phyloP scores from a whole-genome alignment of 306 rosid species.

The Cicer cuneatum region DNA sequence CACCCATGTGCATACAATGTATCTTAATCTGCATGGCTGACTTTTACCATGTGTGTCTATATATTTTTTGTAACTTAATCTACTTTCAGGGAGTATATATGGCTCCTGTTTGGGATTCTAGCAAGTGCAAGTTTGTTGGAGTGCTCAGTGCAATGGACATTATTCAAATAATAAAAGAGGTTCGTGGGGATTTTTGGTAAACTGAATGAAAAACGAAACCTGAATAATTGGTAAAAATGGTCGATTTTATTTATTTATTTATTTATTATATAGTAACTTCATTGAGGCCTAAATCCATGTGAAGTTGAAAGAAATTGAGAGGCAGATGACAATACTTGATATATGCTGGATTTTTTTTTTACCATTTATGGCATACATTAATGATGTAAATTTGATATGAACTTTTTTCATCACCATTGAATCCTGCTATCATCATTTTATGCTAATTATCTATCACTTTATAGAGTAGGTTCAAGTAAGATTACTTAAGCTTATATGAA shows the following conservation, averaged over 20 bases:
- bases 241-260: not conserved
- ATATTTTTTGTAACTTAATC: constrained; percentile 22
- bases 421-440: constrained; percentile 16
- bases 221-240: not conserved
- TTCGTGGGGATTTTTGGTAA: constrained; percentile 40
- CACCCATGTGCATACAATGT: not conserved
- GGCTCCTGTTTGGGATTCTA: constrained; percentile 71
- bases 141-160: constrained; percentile 67
- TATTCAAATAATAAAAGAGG: constrained; percentile 67
- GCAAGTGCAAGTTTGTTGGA: constrained; percentile 61
- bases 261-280: not conserved
- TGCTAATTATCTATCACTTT: not conserved
- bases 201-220: constrained; percentile 15
- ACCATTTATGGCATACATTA: constrained; percentile 10
- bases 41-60: constrained; percentile 25
- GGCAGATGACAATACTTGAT: constrained; percentile 19
- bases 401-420: constrained; percentile 10
- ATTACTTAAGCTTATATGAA: not conserved
- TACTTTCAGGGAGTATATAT: constrained; percentile 59
- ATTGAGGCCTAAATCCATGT: constrained; percentile 16
- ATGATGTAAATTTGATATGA: constrained; percentile 7
- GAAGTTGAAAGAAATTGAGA: constrained; percentile 21
- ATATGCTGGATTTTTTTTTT: constrained; percentile 10
- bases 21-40: constrained; percentile 35
- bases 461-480: not conserved